These are phyloP conservation scores for Sugiyamaella americana DNA, from an alignment of 805 yeast species.

Conservation along the genomic window DNA sequence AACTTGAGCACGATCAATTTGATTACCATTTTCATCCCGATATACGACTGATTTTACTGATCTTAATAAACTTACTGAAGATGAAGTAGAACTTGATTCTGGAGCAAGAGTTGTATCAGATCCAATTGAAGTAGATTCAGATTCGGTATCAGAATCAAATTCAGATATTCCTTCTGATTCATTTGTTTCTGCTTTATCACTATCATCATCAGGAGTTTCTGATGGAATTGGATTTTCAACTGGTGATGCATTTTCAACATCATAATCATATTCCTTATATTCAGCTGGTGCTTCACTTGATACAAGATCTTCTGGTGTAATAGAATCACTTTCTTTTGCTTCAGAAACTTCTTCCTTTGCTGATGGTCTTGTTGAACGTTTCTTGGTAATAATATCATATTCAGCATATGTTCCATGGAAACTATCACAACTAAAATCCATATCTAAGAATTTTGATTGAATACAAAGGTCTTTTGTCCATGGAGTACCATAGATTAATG, in stretches of 20 bases:
- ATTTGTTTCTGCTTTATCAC: not conserved
- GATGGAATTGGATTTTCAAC: constrained; percentile 13
- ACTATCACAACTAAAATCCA: constrained; percentile 85
- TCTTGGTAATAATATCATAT: constrained; percentile 22
- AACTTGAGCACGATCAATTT: constrained; percentile 25
- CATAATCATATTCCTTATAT: constrained; percentile 9
- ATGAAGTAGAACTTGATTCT: no score
- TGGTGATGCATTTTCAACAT: constrained; percentile 9
- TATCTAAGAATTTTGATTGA: constrained; percentile 51
- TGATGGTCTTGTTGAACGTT: no score
- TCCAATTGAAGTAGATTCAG: constrained; percentile 5
- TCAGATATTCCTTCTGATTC: not conserved
- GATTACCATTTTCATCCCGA: constrained; percentile 36
- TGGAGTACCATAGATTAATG: constrained; percentile 68
- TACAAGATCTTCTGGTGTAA: not conserved
- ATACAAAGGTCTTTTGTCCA: constrained; percentile 74
- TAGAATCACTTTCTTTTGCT: not conserved
- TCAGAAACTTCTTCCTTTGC: not conserved
- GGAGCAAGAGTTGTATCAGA: constrained; percentile 6
- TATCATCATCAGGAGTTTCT: constrained; percentile 10
- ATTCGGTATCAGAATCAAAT: constrained; percentile 3
- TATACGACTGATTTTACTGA: constrained; percentile 23
- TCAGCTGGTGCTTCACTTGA: constrained; percentile 2
- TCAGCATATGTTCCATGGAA: constrained; percentile 35
- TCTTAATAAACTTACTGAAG: not conserved